A percentile compares a stretch with the other conserved stretches of the same genome.
Evolutionary conservation across 176 grass and related monocot genomes (phyloP).

Genomic region (Zizania latifolia): DNA sequence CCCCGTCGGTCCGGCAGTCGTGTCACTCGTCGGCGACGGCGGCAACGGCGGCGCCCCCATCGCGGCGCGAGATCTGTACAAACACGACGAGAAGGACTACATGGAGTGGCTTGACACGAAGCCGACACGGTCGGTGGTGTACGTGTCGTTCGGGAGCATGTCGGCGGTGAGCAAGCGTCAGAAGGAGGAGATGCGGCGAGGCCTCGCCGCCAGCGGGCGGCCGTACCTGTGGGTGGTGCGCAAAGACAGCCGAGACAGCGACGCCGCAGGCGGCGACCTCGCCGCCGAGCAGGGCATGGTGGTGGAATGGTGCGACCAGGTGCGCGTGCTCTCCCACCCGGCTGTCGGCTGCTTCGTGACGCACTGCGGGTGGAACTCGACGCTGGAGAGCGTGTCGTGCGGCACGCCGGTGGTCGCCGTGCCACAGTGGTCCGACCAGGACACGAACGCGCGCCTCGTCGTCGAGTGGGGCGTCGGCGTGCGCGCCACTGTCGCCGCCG

Average conservation of each 20-base stretch:
- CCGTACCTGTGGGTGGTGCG: slow-evolving; percentile 50
- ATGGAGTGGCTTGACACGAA: slow-evolving; percentile 43
- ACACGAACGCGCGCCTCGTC: neutral
- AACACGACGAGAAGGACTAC: slow-evolving; percentile 19
- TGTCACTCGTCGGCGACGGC: neutral
- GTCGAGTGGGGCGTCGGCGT: neutral
- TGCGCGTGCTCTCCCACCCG: slow-evolving; percentile 33
- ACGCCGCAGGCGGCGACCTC: neutral
- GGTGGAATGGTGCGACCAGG: slow-evolving; percentile 53
- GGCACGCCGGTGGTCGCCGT: neutral
- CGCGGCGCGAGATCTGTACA: neutral
- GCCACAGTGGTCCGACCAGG: slow-evolving; percentile 14
- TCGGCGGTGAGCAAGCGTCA: slow-evolving; percentile 24
- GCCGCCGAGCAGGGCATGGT: slow-evolving; percentile 5
- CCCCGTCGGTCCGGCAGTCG: slow-evolving; percentile 33
- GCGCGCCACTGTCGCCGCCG: neutral
- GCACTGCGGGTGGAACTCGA: slow-evolving; percentile 58
- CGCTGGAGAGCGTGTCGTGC: slow-evolving; percentile 14
- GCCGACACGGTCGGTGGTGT: slow-evolving; percentile 44
- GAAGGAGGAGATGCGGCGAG: slow-evolving; percentile 33
- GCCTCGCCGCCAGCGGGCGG: slow-evolving; percentile 17
- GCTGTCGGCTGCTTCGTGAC: slow-evolving; percentile 36
- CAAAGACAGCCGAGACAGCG: slow-evolving; percentile 19
- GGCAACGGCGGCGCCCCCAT: neutral
- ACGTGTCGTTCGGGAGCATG: slow-evolving; percentile 55